A percentile compares a stretch with the other conserved stretches of the same genome.
Evolutionary conservation across 345 rosid genomes (phyloP).

Genomic region (Boechera stricta): DNA sequence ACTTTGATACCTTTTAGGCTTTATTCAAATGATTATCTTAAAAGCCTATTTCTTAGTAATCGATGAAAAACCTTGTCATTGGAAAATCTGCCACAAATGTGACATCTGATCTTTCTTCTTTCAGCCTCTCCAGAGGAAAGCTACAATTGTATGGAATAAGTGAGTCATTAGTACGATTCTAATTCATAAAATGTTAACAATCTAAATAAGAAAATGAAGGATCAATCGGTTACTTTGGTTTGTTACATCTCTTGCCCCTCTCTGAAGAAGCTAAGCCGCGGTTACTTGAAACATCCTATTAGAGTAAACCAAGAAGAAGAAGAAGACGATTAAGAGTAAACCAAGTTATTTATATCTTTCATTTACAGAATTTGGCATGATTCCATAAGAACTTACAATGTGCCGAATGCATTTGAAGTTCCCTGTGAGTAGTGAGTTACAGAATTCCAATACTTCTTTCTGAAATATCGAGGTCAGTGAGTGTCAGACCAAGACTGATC

Average conservation of each 20-base stretch:
- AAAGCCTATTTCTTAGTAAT: background rate
- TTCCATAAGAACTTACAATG: slow-evolving; percentile 57
- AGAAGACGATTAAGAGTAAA: slow-evolving; percentile 22
- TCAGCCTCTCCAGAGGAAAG: slow-evolving; percentile 69
- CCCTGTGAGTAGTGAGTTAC: slow-evolving; percentile 64
- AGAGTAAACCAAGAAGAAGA: slow-evolving; percentile 1
- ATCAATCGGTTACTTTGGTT: slow-evolving; percentile 53
- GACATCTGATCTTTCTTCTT: slow-evolving; percentile 72
- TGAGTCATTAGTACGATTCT: background rate
- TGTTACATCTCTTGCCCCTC: slow-evolving; percentile 62
- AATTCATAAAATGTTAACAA: slow-evolving; percentile 1
- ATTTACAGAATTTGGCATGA: slow-evolving; percentile 10
- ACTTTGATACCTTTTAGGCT: background rate
- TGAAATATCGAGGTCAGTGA: slow-evolving; percentile 46
- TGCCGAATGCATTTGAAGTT: slow-evolving; percentile 70
- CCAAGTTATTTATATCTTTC: background rate
- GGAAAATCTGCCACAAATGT: slow-evolving; percentile 81
- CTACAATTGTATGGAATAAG: slow-evolving; percentile 43
- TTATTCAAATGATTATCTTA: background rate
- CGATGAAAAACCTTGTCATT: slow-evolving; percentile 16
- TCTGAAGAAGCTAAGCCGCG: slow-evolving; percentile 66
- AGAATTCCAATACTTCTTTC: slow-evolving; percentile 73
- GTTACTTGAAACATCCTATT: slow-evolving; percentile 81
- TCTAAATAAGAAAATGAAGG: background rate
- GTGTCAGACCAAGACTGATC: slow-evolving; percentile 4